Percentiles rank a stretch among this genome's conserved stretches.
Conservation (phyloP, 2,329 filamentous ascomycete species). For the Xylaria arbuscula region DNA sequence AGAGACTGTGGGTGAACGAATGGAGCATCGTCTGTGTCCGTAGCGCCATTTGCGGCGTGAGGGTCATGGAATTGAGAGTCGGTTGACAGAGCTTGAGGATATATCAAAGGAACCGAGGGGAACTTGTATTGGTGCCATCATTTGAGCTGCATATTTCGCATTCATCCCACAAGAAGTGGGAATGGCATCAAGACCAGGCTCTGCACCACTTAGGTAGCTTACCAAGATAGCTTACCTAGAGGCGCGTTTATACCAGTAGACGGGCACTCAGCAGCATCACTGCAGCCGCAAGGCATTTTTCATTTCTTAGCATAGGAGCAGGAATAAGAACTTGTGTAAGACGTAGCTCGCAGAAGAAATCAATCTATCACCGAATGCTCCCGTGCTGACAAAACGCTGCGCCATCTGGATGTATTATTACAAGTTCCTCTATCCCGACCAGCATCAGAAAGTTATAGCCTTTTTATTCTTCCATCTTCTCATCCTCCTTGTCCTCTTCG, state of each 20-base stretch:
- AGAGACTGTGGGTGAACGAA: conserved; percentile 10
- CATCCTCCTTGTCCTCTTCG: conserved; percentile 76
- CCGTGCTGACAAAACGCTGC: conserved; percentile 33
- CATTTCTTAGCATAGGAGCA: conserved; percentile 25
- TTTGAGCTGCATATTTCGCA: conserved; percentile 8
- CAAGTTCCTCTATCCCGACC: conserved; percentile 33
- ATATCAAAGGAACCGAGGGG: neutral
- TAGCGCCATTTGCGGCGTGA: conserved; percentile 13
- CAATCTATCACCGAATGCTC: conserved; percentile 40
- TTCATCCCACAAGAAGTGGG: conserved; percentile 16
- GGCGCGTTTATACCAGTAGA: conserved; percentile 17
- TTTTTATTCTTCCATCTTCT: conserved; percentile 89
- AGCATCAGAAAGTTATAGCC: conserved; percentile 29
- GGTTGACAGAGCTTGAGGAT: neutral
- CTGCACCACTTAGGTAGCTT: conserved; percentile 28
- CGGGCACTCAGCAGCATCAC: conserved; percentile 19
- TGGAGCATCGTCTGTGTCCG: conserved; percentile 1
- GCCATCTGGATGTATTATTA: conserved; percentile 41
- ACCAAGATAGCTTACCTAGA: conserved; percentile 21
- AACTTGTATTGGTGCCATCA: conserved; percentile 9
- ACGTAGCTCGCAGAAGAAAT: conserved; percentile 41
- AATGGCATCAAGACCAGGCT: neutral
- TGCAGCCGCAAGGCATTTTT: conserved; percentile 14
- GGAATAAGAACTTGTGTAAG: conserved; percentile 21
- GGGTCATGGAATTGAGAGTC: conserved; percentile 4